phyloP scores from a whole-genome alignment of 257 asterid species.

The Nicotiana attenuata region DNA sequence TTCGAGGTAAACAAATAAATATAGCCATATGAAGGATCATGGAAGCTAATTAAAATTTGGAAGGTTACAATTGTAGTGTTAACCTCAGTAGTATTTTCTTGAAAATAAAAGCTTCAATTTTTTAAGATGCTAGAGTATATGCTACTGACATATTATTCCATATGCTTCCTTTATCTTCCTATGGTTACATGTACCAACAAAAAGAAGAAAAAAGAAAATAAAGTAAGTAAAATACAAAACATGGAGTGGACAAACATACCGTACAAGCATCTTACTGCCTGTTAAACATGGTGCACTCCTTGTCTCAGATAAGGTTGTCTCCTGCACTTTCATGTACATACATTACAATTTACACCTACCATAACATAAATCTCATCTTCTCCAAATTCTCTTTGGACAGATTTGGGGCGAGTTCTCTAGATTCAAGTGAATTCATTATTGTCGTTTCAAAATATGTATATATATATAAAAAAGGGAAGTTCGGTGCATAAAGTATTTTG shows the following conservation, averaged over 20 bases:
- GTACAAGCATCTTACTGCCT: neutral
- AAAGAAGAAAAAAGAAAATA: neutral
- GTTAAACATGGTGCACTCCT: conserved; percentile 6
- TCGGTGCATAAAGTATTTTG: too few relatives aligned
- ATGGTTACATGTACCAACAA: neutral
- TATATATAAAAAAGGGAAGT: too few relatives aligned
- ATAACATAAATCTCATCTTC: too few relatives aligned
- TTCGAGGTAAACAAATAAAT: too few relatives aligned
- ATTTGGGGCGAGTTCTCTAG: too few relatives aligned
- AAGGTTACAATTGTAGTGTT: too few relatives aligned
- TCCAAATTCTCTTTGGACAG: too few relatives aligned
- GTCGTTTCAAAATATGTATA: too few relatives aligned
- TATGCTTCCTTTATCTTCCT: conserved; percentile 1
- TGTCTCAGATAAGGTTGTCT: neutral
- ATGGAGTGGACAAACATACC: neutral
- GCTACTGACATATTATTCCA: neutral
- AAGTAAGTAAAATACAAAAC: neutral
- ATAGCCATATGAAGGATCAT: too few relatives aligned
- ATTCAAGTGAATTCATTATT: too few relatives aligned
- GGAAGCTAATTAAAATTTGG: too few relatives aligned
- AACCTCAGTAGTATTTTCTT: too few relatives aligned
- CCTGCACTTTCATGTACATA: neutral
- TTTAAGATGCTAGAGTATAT: neutral
- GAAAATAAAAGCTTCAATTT: neutral
- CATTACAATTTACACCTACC: neutral